Base-by-base conservation (phyloP, 768 basidiomycete genomes). In the Russula abietina region DNA sequence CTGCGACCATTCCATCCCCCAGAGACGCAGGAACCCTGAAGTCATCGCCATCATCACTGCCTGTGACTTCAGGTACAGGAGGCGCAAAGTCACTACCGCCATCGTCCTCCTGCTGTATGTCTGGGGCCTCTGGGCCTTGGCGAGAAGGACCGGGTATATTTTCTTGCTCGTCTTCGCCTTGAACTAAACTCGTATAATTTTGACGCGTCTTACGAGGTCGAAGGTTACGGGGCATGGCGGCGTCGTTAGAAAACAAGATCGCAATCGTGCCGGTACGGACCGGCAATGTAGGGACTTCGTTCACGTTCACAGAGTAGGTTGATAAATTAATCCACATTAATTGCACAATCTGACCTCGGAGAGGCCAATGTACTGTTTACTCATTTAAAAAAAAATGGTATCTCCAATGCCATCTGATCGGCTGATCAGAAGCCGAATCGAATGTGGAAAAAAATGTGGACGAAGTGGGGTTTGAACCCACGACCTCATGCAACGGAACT, bases 31-130 rank as follows among this genome's bases (percentile, higher is more conserved):
- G 28, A 19, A 24, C 51, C 5, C 22, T 28, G 0, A 32, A 11
- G 33, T 4, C 33, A 11, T 38, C 4, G 32, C 33, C 54, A 14
- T 38, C 32, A 12, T 55, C 53, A 8, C 26, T 33, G 8, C 69
- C 70, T 45, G n/a, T n/a, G n/a, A 70, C 71, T 46, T 71, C 74
- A 48, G 74, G 72, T n/a, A 76, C 80, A 1, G 77, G 81, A 5
- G 77, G 74, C n/a, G 39, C 58, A 71, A 87, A 86, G 65, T 86
- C 86, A 69, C 83, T 85, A 33, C 74, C 81, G 61, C 78, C 82
- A 60, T 75, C 76, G 17, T 67, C 69, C 12, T 78, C 76, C 1
- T 76, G 74, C 9, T 75, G 71, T 14, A 71, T 66, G 5, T 53
- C 24, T 0, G 60, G 48, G n/a, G n/a, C n/a, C n/a, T n/a, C n/a